Base-by-base conservation (phyloP, 2,329 filamentous ascomycete genomes). In the Stachybotrys elegans region DNA sequence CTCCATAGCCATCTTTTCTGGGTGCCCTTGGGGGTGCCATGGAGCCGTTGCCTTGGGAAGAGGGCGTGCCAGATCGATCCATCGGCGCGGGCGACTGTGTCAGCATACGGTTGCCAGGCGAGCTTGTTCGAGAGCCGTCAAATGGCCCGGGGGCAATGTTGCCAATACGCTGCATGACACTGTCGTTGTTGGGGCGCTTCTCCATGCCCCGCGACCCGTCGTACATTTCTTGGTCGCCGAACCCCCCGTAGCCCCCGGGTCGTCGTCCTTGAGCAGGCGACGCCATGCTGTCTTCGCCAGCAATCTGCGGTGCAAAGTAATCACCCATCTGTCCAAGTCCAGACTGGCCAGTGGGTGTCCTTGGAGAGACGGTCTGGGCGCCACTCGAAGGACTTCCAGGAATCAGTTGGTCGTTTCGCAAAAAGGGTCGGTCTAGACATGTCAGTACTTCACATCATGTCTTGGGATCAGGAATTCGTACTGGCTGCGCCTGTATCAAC, bases 131-230 rank as follows among this genome's bases (percentile, higher is more conserved):
- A 49, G 57, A 64, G 23, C 72, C 60, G 50, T 81, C 79, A 53
- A 88, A 86, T 0, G 84, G 83, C 0, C 81, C 83, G 2, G 83
- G 79, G 2, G 79, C 73, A 55, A 87, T 83, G 8, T 69, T 75
- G 51, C 86, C 77, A 72, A 87, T 79, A 42, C 80, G 76, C 49
- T 78, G 73, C 52, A 85, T 56, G 22, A 88, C 55, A 29, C 57
- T 69, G 6, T 60, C 51, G 38, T 55, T 53, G 22, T 51, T 52
- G 14, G 51, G 44, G 8, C 23, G 20, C 11, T 40, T n/a, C 6
- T 48, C 36, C 23, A 38, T 44, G 14, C 3, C 29, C 14, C 20
- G n/a, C 4, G 22, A 27, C 9, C 12, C 22, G 13, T 52, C 51
- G 14, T 48, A 49, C 7, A 50, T 48, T 35, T 51, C 48, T 22